phyloP scores from a whole-genome alignment of 441 rosid genomes.

The Dalechampia spathulata region DNA sequence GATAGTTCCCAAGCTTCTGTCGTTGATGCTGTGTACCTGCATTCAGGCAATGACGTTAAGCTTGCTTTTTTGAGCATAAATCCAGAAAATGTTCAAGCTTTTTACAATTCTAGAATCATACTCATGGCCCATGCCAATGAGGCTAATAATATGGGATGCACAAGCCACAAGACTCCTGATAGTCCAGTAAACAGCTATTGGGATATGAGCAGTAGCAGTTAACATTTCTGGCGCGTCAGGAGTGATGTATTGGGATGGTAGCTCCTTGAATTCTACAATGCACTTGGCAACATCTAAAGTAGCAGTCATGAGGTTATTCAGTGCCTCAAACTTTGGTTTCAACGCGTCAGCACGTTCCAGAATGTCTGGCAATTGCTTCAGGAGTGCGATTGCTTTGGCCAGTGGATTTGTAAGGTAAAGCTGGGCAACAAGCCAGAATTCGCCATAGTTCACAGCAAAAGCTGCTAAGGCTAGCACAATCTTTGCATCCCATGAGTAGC shows the following conservation, averaged over 20 bases:
- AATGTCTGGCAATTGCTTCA: conserved; percentile 56
- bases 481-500: conserved; percentile 70
- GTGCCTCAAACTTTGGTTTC: conserved; percentile 45
- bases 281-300: conserved; percentile 53
- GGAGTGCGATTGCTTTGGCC: conserved; percentile 59
- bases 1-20: conserved; percentile 69
- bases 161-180: conserved; percentile 66
- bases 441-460: conserved; percentile 69
- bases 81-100: no score
- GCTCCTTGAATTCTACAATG: conserved; percentile 51
- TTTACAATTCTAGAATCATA: conserved; percentile 11
- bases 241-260: conserved; percentile 46
- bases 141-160: conserved; percentile 50
- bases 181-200: conserved; percentile 75
- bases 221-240: conserved; percentile 40
- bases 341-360: conserved; percentile 38
- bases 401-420: conserved; percentile 60
- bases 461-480: conserved; percentile 62
- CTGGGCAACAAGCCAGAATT: conserved; percentile 68
- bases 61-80: no score
- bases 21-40: conserved; percentile 43
- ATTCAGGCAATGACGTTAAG: neutral
- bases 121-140: conserved; percentile 66
- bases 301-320: conserved; percentile 42
- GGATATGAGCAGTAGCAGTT: conserved; percentile 43